A percentile compares a stretch with the other conserved stretches of the same genome.
Conservation (phyloP, 352 stramenopile species). For the Phytophthora capsici region DNA sequence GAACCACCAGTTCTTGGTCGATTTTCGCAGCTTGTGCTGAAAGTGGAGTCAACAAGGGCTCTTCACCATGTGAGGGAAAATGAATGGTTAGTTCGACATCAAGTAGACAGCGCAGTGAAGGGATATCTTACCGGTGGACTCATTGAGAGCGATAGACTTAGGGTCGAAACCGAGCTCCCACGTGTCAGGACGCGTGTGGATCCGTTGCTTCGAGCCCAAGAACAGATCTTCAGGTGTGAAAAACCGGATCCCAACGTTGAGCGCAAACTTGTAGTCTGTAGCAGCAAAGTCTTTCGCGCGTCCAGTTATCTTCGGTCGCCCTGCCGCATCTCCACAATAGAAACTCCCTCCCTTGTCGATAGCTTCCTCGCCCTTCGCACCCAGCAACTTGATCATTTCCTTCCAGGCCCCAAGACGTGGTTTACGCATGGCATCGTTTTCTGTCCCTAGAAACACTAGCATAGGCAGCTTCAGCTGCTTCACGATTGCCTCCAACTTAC, state of each 20-base stretch:
- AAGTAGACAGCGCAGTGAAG: background rate
- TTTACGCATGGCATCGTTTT: constrained; percentile 82
- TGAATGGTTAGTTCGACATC: background rate
- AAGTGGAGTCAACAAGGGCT: constrained; percentile 29
- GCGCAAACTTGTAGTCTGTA: constrained; percentile 90
- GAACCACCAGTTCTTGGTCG: constrained; percentile 74
- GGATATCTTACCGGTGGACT: constrained; percentile 37
- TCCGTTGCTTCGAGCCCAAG: constrained; percentile 64
- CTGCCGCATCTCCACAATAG: constrained; percentile 86
- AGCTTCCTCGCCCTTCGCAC: constrained; percentile 14
- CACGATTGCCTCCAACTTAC: constrained; percentile 73
- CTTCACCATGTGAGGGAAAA: constrained; percentile 18
- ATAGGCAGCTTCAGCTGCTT: constrained; percentile 70
- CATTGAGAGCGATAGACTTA: constrained; percentile 36
- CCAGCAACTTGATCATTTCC: constrained; percentile 47
- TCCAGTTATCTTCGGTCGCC: constrained; percentile 69
- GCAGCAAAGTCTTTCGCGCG: constrained; percentile 84
- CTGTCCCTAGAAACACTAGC: constrained; percentile 71
- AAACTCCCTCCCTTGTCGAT: constrained; percentile 70
- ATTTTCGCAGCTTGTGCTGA: constrained; percentile 31
- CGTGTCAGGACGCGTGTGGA: constrained; percentile 71
- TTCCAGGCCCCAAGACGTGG: constrained; percentile 74
- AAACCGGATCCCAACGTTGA: constrained; percentile 86
- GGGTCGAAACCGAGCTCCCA: constrained; percentile 85
- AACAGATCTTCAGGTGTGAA: constrained; percentile 88